Evolutionary conservation across 495 filamentous ascomycete species (phyloP), one percentile per base, ranked within the genome.

Genomic region (Aspergillus ellipticus): DNA sequence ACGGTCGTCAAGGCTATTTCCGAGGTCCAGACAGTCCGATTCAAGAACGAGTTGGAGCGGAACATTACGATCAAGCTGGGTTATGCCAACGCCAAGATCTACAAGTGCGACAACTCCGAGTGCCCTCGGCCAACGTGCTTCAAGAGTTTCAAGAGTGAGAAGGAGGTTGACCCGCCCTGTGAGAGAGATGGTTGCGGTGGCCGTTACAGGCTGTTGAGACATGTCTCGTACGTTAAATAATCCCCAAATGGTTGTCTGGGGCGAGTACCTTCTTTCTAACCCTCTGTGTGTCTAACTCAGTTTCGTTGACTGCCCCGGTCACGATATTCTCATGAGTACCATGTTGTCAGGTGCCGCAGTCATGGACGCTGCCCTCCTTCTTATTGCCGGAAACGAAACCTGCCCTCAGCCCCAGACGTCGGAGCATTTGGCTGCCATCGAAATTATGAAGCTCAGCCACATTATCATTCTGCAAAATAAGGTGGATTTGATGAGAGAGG

Each of bases 261-360:
- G 17, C 17, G 21, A 26, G 9, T 26, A 13, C 16, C 4, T 45
- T n/a, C 19, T n/a, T 19, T 8, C 35, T 39, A 39, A 39, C 35
- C 5, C 35, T 15, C 10, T 15, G 43, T n/a, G n/a, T n/a, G 10
- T 49, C 24, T 29, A 24, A 45, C 19, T 46, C 42, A 68, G 63
- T 16, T 98, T 98, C 72, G 95, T 98, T 54, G 94, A 98, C 74
- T 98, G 94, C 82, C 94, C 94, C 33, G 94, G 94, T 74, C 94
- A 98, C 87, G 94, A 98, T 76, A 98, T 98, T 90, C 91, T 98
- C 66, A 98, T 98, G 94, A 96, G 92, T 74, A 98, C 94, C 56
- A 98, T 97, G 94, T 86, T 97, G 76, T 98, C 94, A 69, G 95
- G 94, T 66, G 94, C 94, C 65, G 94, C 94, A 42, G 94, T 98